Evolutionary conservation across 2,329 filamentous ascomycete genomes (phyloP), one percentile per base, ranked within the genome.

Genomic region (Lecanoromycetidae sp.): DNA sequence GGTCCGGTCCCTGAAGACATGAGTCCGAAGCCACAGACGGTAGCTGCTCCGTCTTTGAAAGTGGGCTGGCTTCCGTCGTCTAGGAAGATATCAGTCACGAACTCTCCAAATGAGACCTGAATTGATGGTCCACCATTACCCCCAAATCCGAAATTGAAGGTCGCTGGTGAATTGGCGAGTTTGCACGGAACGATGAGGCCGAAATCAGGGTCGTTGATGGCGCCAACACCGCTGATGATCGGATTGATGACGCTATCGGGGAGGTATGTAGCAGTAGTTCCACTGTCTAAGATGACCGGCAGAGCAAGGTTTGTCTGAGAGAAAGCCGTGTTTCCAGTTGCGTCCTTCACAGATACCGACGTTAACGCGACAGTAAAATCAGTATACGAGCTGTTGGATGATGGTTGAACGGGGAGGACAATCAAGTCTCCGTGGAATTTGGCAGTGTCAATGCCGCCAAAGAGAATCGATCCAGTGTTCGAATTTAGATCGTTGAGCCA

Each of bases 371-470:
- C 59, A 8, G 60, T 60, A 51, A 61, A 60, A 27, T 57, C 58
- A n/a, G 51, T 71, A 59, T 71, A 46, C 15, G 44, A 25, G 27
- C 19, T 75, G 32, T 77, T 76, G 43, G 67, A 52, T 39, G 67
- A 60, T 49, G 64, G 59, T 44, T 70, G 60, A 55, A 87, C 69
- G 13, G 80, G 70, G 23, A 87, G 68, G 5, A 71, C 75, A 37
- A 71, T 70, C 26, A 88, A 69, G 2, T 74, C 62, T 39, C 83
- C 84, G 0, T 69, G 60, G 63, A 79, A 91, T 60, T 88, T 88
- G 50, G 72, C 75, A 0, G 77, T 84, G 60, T 90, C 84, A 49
- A 88, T 77, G n/a, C 83, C 85, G 32, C 85, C 85, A 55, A 90
- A 91, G 1, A 90, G 68, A 50, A 90, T 80, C 55, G 69, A 81